Evolutionary conservation across 495 filamentous ascomycete species (phyloP), one percentile per base, ranked within the genome.

Genomic region (Hypomontagnella monticulosa): DNA sequence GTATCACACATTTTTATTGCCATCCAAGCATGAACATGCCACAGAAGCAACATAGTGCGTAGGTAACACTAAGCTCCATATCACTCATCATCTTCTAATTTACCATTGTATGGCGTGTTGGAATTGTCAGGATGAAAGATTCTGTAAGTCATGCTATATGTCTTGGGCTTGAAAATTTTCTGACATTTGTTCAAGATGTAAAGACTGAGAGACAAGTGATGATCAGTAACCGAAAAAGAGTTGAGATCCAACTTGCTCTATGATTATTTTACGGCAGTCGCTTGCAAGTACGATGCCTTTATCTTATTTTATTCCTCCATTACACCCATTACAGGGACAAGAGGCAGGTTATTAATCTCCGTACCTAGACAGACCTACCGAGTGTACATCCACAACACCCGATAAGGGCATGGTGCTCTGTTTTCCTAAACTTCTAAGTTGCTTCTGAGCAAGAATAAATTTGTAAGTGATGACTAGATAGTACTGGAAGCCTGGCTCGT

Each of bases 1-100:
- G 43, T 57, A 57, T 64, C 51, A 63, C 60, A 64, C 66, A 23
- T 42, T 57, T 49, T 46, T 27, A 68, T 59, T 56, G 40, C 33
- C 27, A 46, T 33, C 40, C 23, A 58, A 46, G 37, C 8, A 36
- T 42, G 30, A 4, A 49, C 54, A 68, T 54, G 30, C 5, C 44
- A 68, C 65, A 60, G 44, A 32, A 53, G 59, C 59, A 44, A 63
- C 65, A 60, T 41, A 55, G 42, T 58, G 12, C 19, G 59, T 43
- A 59, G 6, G 23, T 27, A 27, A 18, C 30, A 50, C 59, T 19
- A 44, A 59, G 40, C 63, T 46, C 37, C 53, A 19, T 40, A 55
- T 60, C 14, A 9, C 33, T 33, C 43, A 37, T 36, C 10, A 32
- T 66, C 42, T 47, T 18, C 34, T 33, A 14, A n/a, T 48, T 30